Base-by-base conservation (phyloP, 352 stramenopile species). In the Pythium volutum region DNA sequence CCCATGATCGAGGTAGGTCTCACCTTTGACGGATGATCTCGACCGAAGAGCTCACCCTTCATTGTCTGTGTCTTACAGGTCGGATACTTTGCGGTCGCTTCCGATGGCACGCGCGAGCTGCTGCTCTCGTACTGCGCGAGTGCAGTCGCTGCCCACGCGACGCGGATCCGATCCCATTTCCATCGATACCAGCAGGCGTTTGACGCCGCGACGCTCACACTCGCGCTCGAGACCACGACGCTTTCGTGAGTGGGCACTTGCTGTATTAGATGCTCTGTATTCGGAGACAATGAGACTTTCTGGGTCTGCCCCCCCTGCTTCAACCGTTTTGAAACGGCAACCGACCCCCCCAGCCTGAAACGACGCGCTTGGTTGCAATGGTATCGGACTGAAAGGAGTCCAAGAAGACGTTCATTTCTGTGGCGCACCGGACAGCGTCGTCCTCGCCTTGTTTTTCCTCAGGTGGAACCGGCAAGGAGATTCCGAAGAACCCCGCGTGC, bases 1-100 rank as follows among this genome's bases (percentile, higher is more conserved):
- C 39, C 63, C 14, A 90, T 89, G 78, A 51, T 89, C n/a, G 82
- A 90, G 81, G 81, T 90, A 42, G 9, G 67, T 66, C n/a, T 29
- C 27, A 6, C n/a, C 11, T 48, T 4, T 14, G 1, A 2, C 20
- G 18, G 18, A 8, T 48, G 18, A 25, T 18, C 15, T 2, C 27
- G 18, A 38, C 18, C 9, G 5, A 51, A 33, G 27, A 22, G 23
- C 54, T 45, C 41, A 36, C 18, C 27, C 14, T 33, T 31, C 18
- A 26, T 49, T 56, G 27, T 34, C 39, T 16, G 18, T 31, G 22
- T 29, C 18, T 2, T n/a, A 12, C 57, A 90, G 77, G 70, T 90
- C 34, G 78, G 72, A 3, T 88, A 91, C 66, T 87, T 88, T 51
- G 64, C 71, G 6, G 20, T 50, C 27, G 25, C n/a, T 5, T n/a